A percentile compares a stretch with the other conserved stretches of the same genome.
phyloP scores from a whole-genome alignment of 176 grass and related monocot species.

The Carex myosuroides region DNA sequence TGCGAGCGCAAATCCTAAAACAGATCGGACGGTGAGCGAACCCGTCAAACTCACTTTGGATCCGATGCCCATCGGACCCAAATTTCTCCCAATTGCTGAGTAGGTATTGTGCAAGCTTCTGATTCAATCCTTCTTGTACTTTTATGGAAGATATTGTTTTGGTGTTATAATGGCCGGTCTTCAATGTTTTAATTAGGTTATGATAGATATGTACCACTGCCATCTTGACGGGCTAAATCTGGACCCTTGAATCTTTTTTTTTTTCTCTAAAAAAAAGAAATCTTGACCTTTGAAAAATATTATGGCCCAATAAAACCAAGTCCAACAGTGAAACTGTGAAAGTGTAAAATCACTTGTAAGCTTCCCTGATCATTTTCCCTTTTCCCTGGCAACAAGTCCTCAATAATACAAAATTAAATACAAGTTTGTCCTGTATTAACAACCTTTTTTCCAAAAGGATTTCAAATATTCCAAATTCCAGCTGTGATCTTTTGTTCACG shows the following conservation, averaged over 20 bases:
- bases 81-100: no score
- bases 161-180: no score
- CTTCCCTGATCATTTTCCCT: neutral
- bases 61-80: no score
- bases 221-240: neutral
- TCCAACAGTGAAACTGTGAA: neutral
- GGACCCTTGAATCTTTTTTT: neutral
- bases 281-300: neutral
- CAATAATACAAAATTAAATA: neutral
- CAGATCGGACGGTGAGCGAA: no score
- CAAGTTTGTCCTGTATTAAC: neutral
- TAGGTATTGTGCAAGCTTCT: no score
- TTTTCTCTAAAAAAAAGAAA: neutral
- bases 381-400: neutral
- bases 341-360: neutral
- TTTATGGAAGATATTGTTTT: no score
- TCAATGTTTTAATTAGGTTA: no score
- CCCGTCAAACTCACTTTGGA: no score
- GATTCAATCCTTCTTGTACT: no score
- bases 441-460: neutral
- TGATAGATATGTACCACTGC: no score
- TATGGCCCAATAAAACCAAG: neutral
- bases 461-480: neutral
- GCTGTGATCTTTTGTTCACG: constrained; percentile 4
- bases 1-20: no score